Evolutionary conservation across 2,329 filamentous ascomycete species (phyloP), one percentile per base, ranked within the genome.

Genomic region (Ophiostoma fasciatum): DNA sequence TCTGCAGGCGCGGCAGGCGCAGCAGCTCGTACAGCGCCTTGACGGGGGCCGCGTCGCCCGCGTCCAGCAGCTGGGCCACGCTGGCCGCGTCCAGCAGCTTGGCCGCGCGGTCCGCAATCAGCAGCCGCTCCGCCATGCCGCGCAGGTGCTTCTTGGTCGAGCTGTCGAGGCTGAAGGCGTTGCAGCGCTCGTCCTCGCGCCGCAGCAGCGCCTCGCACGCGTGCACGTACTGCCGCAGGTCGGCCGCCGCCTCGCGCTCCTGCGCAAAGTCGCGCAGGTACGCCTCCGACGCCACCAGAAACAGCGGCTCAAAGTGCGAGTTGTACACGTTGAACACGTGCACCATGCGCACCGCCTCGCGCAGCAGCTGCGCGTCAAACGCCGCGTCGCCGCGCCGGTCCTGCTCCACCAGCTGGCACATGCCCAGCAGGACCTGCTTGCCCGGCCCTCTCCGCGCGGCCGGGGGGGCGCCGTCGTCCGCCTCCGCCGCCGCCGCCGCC

Each of bases 251-350:
- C 38, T 74, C 78, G 49, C 76, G 71, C 9, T 71, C 64, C 37
- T 78, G 68, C 2, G 79, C 80, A 62, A 85, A 90, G 5, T 70
- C 62, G 18, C 60, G 51, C 44, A 90, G 77, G 49, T 79, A 94
- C 0, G 58, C 51, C 36, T 72, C 66, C 1, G 88, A 90, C 6
- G 68, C 56, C 8, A 64, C 58, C 36, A 94, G 58, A 43, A 94
- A 78, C 5, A 65, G 61, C 4, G 79, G 76, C 55, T 96, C 90
- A 47, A 98, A 94, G 12, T 71, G 64, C 41, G 68, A 78, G 1
- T 68, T 71, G 54, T 96, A 98, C 4, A 88, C 73, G 36, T 77
- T 74, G 31, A 94, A 69, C n/a, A 85, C 72, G 47, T 92, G 78
- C 42, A 96, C 69, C 71, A 94, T 84, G 40, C 75, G 71, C 34